These are phyloP conservation scores for Daldinia grandis DNA, from an alignment of 495 filamentous ascomycete genomes.

Conservation along the genomic window DNA sequence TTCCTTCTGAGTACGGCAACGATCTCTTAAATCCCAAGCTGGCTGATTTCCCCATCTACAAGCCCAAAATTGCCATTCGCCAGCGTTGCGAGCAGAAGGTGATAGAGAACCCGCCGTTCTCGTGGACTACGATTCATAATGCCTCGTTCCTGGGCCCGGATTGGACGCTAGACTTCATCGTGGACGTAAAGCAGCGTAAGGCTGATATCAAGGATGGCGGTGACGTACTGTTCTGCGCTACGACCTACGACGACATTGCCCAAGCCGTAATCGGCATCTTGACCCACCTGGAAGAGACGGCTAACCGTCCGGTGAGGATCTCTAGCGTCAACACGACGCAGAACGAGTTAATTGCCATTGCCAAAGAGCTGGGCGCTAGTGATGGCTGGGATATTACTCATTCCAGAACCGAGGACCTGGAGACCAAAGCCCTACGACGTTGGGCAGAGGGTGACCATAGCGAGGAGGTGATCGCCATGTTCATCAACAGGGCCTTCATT, in stretches of 20 bases:
- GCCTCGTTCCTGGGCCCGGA: constrained; percentile 52
- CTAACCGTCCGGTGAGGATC: constrained; percentile 38
- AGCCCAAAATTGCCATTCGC: constrained; percentile 53
- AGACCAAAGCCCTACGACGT: constrained; percentile 30
- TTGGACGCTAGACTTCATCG: constrained; percentile 41
- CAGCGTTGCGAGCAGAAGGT: constrained; percentile 52
- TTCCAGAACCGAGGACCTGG: constrained; percentile 36
- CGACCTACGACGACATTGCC: constrained; percentile 37
- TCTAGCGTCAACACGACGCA: constrained; percentile 39
- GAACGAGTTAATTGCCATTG: constrained; percentile 37
- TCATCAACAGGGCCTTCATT: constrained; percentile 40
- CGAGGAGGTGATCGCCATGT: constrained; percentile 43
- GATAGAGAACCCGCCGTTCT: constrained; percentile 47
- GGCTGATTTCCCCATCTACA: constrained; percentile 49
- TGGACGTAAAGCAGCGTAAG: constrained; percentile 39
- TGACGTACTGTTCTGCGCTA: constrained; percentile 39
- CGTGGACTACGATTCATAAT: constrained; percentile 55
- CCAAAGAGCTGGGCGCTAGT: constrained; percentile 36
- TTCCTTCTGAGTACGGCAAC: constrained; percentile 68
- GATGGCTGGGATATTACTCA: constrained; percentile 38
- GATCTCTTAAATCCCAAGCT: constrained; percentile 44
- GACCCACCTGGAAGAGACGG: constrained; percentile 40
- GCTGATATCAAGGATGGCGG: constrained; percentile 41
- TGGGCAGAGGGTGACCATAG: constrained; percentile 42
- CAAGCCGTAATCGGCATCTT: constrained; percentile 40